phyloP scores from a whole-genome alignment of 2,329 filamentous ascomycete genomes.

The Cladosporium sp. region DNA sequence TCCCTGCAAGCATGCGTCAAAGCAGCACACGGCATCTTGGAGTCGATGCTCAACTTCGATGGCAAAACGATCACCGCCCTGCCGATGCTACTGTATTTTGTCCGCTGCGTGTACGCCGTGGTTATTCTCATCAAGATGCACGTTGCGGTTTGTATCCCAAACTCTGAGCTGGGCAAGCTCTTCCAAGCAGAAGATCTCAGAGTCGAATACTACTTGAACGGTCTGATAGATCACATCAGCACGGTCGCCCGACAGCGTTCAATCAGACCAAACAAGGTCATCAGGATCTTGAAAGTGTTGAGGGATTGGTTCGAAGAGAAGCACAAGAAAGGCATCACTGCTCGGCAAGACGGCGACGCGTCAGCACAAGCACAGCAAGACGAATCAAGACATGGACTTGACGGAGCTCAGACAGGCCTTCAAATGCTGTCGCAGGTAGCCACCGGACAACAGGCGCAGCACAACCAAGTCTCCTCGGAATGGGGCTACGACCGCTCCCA shows the following conservation, averaged over 20 bases:
- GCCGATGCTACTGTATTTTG: slow-evolving; percentile 44
- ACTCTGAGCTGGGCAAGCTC: slow-evolving; percentile 45
- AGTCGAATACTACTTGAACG: slow-evolving; percentile 45
- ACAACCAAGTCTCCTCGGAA: not conserved
- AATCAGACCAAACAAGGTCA: slow-evolving; percentile 34
- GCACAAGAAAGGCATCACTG: slow-evolving; percentile 29
- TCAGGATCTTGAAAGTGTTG: slow-evolving; percentile 43
- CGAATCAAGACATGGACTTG: slow-evolving; percentile 3
- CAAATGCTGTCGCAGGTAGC: slow-evolving; percentile 26
- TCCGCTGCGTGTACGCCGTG: slow-evolving; percentile 53
- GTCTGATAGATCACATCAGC: slow-evolving; percentile 32
- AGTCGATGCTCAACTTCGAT: slow-evolving; percentile 47
- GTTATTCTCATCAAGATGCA: slow-evolving; percentile 59
- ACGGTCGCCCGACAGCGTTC: slow-evolving; percentile 4
- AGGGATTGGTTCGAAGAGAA: slow-evolving; percentile 40
- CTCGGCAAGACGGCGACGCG: slow-evolving; percentile 19
- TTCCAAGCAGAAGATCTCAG: slow-evolving; percentile 45
- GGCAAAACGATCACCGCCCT: slow-evolving; percentile 40
- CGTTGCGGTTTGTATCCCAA: slow-evolving; percentile 49
- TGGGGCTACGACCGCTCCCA: slow-evolving; percentile 2
- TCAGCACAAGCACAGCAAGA: slow-evolving; percentile 12
- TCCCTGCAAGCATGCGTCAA: slow-evolving; percentile 44
- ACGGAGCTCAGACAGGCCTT: slow-evolving; percentile 17
- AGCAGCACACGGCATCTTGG: slow-evolving; percentile 44
- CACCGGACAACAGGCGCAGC: slow-evolving; percentile 16